Conservation (phyloP, 2,329 filamentous ascomycete genomes). For the Fusarium concolor region DNA sequence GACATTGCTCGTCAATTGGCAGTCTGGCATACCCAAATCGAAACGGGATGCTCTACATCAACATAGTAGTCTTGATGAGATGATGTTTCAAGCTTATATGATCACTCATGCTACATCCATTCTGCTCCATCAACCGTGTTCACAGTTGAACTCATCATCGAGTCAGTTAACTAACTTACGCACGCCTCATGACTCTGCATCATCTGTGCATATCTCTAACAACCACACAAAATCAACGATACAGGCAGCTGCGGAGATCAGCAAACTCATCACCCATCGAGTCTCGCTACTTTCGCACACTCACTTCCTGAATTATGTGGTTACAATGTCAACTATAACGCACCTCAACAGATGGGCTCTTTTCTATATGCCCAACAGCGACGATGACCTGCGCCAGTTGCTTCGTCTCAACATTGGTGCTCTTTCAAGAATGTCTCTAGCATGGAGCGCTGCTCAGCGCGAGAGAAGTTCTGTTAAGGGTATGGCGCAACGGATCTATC, state of each 20-base stretch:
- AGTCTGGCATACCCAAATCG: slow-evolving; percentile 77
- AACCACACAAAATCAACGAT: slow-evolving; percentile 84
- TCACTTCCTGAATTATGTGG: slow-evolving; percentile 85
- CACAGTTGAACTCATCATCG: slow-evolving; percentile 75
- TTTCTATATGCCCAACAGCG: slow-evolving; percentile 69
- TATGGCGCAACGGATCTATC: slow-evolving; percentile 82
- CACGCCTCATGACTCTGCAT: slow-evolving; percentile 59
- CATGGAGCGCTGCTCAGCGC: slow-evolving; percentile 78
- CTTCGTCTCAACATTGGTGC: slow-evolving; percentile 84
- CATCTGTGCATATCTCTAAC: slow-evolving; percentile 65
- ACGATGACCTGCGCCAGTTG: slow-evolving; percentile 76
- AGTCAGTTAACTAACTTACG: slow-evolving; percentile 72
- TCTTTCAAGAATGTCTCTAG: slow-evolving; percentile 73
- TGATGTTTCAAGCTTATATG: slow-evolving; percentile 93
- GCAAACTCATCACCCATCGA: slow-evolving; percentile 78
- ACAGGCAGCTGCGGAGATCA: slow-evolving; percentile 81
- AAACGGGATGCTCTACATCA: slow-evolving; percentile 78
- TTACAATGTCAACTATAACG: slow-evolving; percentile 83
- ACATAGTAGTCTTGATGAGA: slow-evolving; percentile 82
- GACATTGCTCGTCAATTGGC: slow-evolving; percentile 75
- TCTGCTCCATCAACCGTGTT: slow-evolving; percentile 82
- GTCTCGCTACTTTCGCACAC: slow-evolving; percentile 78
- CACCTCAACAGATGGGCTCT: slow-evolving; percentile 83
- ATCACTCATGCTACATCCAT: slow-evolving; percentile 75
- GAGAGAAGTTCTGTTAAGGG: slow-evolving; percentile 80